Base-by-base conservation (phyloP, 257 asterid genomes). In the Penstemon newberryi region DNA sequence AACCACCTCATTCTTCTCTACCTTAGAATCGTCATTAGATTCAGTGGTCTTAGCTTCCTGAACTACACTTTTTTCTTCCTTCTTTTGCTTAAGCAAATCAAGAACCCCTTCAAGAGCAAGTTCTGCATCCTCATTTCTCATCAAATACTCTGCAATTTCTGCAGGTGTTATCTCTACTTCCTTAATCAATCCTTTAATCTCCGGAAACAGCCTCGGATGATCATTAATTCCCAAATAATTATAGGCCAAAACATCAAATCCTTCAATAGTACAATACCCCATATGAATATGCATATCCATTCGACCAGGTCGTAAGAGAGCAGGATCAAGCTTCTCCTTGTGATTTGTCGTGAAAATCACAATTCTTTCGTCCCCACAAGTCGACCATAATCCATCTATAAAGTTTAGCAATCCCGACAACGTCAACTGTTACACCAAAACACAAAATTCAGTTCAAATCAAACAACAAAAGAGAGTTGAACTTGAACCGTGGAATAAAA, bases 201-300 rank as follows among this genome's bases (percentile, higher is more conserved):
- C 83, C 5, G 54, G 72, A 40, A 84, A 77, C 3, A 63, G 54
- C 56, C 42, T 59, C 3, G 74, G 79, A 40, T 84, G 79, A 59
- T 80, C 84, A 2, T 45, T 1, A 5, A 85, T 63, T 25, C 82
- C 91, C 59, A 87, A 66, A 69, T 90, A 90, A 63, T 87, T 90
- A 0, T 1, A 38, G 6, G 87, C 89, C 82, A 90, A 50, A 49
- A 81, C 81, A 61, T 86, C 85, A 59, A 90, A 87, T 40, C 91
- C 89, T 40, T 75, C 81, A 0, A 78, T 75, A 0, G 91, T 84
- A 61, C 90, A 85, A 5, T 87, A 90, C 18, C 94, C 90, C 93
- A 90, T 84, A 55, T 84, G 85, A 55, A 90, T 86, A 60, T 87
- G 96, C 95, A 85, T 79, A 65, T 89, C 96, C 96, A 89, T 89